Percentiles rank a stretch among this genome's conserved stretches.
Conservation (phyloP, 192 early-diverging fungal species). For the Gonapodya sp. region DNA sequence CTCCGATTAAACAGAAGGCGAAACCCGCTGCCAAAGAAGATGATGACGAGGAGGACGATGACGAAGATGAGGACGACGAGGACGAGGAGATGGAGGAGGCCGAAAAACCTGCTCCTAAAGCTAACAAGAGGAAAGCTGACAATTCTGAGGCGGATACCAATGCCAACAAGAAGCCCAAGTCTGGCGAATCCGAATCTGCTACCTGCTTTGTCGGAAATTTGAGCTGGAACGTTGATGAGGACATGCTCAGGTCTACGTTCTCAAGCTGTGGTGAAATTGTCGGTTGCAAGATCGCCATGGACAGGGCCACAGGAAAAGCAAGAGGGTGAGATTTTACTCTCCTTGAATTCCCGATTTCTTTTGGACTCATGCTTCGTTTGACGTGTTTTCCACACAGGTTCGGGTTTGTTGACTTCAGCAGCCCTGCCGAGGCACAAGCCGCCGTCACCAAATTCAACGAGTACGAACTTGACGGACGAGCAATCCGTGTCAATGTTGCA, state of each 20-base stretch:
- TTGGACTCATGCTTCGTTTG: background rate
- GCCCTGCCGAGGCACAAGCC: conserved; percentile 42
- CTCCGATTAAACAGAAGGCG: conserved; percentile 25
- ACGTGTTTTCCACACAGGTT: conserved; percentile 36
- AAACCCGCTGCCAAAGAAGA: conserved; percentile 32
- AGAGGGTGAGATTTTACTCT: conserved; percentile 47
- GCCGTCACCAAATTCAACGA: conserved; percentile 58
- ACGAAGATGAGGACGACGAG: conserved; percentile 25
- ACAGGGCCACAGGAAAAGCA: conserved; percentile 57
- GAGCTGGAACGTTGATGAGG: conserved; percentile 59
- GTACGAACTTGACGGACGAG: conserved; percentile 72
- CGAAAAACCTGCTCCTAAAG: conserved; percentile 18
- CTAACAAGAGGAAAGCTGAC: conserved; percentile 12
- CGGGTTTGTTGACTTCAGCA: conserved; percentile 80
- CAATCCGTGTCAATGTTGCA: conserved; percentile 67
- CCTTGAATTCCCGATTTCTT: background rate
- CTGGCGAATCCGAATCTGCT: conserved; percentile 27
- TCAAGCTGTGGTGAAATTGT: conserved; percentile 58
- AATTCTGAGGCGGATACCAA: conserved; percentile 21
- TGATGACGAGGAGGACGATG: conserved; percentile 26
- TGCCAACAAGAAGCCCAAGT: conserved; percentile 25
- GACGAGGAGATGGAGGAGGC: conserved; percentile 45
- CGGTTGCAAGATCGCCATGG: conserved; percentile 66
- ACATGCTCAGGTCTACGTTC: conserved; percentile 52
- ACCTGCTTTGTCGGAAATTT: conserved; percentile 67